Evolutionary conservation across 306 rosid genomes (phyloP).

Genomic region (Gynostemma pentaphyllum): DNA sequence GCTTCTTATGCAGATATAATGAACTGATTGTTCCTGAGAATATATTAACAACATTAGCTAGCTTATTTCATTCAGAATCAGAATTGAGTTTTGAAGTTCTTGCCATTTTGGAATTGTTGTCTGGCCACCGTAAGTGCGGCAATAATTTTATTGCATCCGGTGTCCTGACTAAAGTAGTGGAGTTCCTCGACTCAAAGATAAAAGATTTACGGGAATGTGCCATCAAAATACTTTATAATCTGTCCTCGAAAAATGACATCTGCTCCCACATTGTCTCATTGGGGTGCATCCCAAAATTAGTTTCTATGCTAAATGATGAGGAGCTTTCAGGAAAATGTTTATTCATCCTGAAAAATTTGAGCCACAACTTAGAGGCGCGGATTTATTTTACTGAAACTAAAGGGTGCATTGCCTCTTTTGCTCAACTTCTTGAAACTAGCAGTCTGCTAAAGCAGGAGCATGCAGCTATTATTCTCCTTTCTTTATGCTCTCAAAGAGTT

Average conservation of each 20-base stretch:
- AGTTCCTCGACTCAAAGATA: slow-evolving; percentile 34
- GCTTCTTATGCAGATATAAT: slow-evolving; percentile 51
- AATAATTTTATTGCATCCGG: slow-evolving; percentile 37
- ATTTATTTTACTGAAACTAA: slow-evolving; percentile 47
- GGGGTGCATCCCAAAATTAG: slow-evolving; percentile 49
- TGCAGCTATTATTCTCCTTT: slow-evolving; percentile 54
- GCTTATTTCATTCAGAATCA: slow-evolving; percentile 52
- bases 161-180: slow-evolving; percentile 36
- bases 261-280: slow-evolving; percentile 34
- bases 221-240: slow-evolving; percentile 31
- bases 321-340: slow-evolving; percentile 36
- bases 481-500: slow-evolving; percentile 52
- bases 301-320: slow-evolving; percentile 36
- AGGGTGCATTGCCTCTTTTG: slow-evolving; percentile 60
- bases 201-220: slow-evolving; percentile 38
- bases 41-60: slow-evolving; percentile 30
- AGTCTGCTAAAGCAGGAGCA: slow-evolving; percentile 59
- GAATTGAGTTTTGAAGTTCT: slow-evolving; percentile 53
- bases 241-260: slow-evolving; percentile 40
- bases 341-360: slow-evolving; percentile 47
- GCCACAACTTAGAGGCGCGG: slow-evolving; percentile 40
- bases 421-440: slow-evolving; percentile 42
- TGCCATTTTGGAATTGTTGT: slow-evolving; percentile 50
- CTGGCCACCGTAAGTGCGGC: slow-evolving; percentile 26
- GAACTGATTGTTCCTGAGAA: slow-evolving; percentile 32